These are phyloP conservation scores for Rosellinia necatrix DNA, from an alignment of 2,329 filamentous ascomycete species.

Conservation along the genomic window DNA sequence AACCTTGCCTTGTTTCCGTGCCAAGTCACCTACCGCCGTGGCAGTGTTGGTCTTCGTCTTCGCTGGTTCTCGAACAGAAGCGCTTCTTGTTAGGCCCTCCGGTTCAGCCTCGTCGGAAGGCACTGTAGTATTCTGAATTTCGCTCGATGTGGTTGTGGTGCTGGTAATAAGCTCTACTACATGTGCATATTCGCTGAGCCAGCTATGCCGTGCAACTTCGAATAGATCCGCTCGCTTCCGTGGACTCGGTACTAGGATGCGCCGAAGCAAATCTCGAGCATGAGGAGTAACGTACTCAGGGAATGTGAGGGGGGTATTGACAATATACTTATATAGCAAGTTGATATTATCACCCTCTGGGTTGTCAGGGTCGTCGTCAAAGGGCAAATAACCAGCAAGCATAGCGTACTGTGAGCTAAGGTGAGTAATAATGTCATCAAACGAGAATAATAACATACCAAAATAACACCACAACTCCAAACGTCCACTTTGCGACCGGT, in stretches of 20 bases:
- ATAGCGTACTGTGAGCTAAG: conserved; percentile 80
- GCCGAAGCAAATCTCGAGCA: conserved; percentile 85
- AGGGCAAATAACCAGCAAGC: conserved; percentile 95
- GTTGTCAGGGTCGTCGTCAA: conserved; percentile 97
- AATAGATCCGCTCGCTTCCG: conserved; percentile 94
- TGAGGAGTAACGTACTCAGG: conserved; percentile 99
- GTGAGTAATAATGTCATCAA: conserved; percentile 31
- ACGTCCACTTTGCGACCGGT: conserved; percentile 98
- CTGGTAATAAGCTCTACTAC: conserved; percentile 97
- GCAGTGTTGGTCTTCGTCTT: conserved; percentile 65
- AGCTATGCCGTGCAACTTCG: conserved; percentile 96
- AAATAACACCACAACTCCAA: conserved; percentile 97
- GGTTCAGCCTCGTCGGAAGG: conserved; percentile 62
- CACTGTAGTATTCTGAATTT: conserved; percentile 81
- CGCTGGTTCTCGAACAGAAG: conserved; percentile 85
- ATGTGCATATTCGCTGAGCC: conserved; percentile 96
- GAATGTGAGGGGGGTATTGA: conserved; percentile 94
- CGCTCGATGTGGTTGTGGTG: conserved; percentile 82
- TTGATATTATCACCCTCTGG: conserved; percentile 99
- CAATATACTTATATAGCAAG: conserved; percentile 98
- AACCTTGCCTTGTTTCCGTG: conserved; percentile 74
- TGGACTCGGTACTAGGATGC: conserved; percentile 94
- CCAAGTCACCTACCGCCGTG: conserved; percentile 62
- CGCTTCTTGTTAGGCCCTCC: conserved; percentile 75
- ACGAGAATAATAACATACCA: conserved; percentile 65